Evolutionary conservation across 176 grass and related monocot genomes (phyloP).

Genomic region (Poa annua): DNA sequence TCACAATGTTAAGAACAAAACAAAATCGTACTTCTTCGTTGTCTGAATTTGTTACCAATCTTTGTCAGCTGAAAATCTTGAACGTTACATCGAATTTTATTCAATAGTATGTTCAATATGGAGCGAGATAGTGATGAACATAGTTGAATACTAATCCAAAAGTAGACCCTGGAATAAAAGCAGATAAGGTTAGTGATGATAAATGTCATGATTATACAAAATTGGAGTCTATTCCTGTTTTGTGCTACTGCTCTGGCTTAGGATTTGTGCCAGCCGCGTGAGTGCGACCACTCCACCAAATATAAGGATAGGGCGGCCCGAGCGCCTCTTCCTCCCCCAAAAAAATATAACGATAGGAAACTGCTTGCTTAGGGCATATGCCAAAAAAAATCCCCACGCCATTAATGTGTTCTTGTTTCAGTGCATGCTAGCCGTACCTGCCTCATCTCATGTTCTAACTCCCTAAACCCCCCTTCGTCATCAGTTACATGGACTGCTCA

Average conservation of each 20-base stretch:
- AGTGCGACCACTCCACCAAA: not conserved
- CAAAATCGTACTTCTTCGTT: not conserved
- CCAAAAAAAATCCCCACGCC: not conserved
- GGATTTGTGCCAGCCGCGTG: not conserved
- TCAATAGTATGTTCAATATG: not conserved
- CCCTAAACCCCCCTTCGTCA: not conserved
- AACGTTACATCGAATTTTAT: not conserved
- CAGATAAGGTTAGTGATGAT: not conserved
- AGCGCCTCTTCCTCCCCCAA: too few relatives aligned
- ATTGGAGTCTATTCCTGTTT: not conserved
- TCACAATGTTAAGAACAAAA: not conserved
- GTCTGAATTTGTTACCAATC: not conserved
- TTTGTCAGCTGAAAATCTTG: not conserved
- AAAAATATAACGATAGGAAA: not conserved
- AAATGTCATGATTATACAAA: not conserved
- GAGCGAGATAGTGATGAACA: not conserved
- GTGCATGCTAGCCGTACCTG: conserved; percentile 18
- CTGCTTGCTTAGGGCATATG: not conserved
- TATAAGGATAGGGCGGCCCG: too few relatives aligned
- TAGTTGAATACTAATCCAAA: not conserved
- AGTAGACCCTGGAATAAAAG: not conserved
- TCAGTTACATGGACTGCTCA: not conserved
- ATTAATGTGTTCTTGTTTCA: not conserved
- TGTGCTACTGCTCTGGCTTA: not conserved
- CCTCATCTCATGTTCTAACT: conserved; percentile 5